Conservation (phyloP, 1,139 yeast species). For the Blastobotrys ciferrii region DNA sequence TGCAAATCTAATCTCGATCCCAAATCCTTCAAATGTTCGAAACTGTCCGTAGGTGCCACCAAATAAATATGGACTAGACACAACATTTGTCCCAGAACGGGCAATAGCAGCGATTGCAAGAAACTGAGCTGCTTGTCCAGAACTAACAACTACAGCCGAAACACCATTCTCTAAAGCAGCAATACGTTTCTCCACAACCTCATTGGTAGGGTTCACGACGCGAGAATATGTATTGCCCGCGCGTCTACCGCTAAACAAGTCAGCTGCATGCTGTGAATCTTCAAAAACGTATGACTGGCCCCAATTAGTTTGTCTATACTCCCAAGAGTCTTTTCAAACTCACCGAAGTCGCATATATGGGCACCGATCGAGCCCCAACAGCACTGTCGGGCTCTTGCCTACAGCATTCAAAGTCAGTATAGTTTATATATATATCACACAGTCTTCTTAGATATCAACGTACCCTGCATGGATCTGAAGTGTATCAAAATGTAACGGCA, state of each 20-base stretch:
- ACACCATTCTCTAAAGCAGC: conserved; percentile 92
- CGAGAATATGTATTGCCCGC: conserved; percentile 87
- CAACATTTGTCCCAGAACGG: conserved; percentile 82
- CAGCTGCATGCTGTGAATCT: conserved; percentile 88
- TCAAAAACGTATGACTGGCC: conserved; percentile 69
- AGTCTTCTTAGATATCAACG: too few species aligned
- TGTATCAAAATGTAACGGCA: conserved; percentile 69
- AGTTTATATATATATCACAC: too few species aligned
- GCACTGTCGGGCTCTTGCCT: conserved; percentile 54
- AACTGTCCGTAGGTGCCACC: conserved; percentile 97
- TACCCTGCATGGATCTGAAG: conserved; percentile 84
- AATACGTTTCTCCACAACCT: conserved; percentile 83
- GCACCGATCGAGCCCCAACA: conserved; percentile 78
- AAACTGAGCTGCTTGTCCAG: conserved; percentile 95
- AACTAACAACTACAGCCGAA: conserved; percentile 84
- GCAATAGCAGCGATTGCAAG: conserved; percentile 82
- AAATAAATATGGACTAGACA: conserved; percentile 79
- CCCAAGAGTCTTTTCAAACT: conserved; percentile 26
- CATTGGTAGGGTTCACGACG: conserved; percentile 88
- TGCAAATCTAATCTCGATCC: conserved; percentile 81
- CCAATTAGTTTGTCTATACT: too few species aligned
- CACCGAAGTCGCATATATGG: conserved; percentile 58
- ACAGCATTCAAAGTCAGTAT: conserved; percentile 26
- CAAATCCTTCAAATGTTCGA: conserved; percentile 81
- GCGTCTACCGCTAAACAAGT: conserved; percentile 76